Base-by-base conservation (phyloP, 2,329 filamentous ascomycete species). In the Canariomyces notabilis region DNA sequence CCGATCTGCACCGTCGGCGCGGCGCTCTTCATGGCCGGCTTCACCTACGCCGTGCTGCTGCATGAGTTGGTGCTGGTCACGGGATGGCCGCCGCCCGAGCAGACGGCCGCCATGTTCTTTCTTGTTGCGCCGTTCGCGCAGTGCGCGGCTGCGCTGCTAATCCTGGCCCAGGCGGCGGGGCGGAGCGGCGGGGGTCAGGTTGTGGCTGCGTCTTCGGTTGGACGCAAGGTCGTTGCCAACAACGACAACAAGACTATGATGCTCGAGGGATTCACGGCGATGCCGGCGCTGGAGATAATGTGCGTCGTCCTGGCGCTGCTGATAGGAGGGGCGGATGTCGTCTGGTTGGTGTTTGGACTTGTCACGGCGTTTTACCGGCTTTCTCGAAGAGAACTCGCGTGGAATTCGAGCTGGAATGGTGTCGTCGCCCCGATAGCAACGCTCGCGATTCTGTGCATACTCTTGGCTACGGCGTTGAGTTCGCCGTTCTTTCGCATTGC, bases 1-100 rank as follows among this genome's bases (percentile, higher is more conserved):
- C 36, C 46, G 9, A 29, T 52, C 8, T 46, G 41, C 19, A 29
- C 26, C 5, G 16, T 34, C 1, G 49, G 46, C 5, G 42, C 41
- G 12, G 34, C 38, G 23, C 9, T 52, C 18, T 38, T 50, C 14
- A 11, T 49, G 21, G 33, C 52, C 2, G n/a, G 37, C 2, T 21
- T 46, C 14, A 16, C 44, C 6, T 46, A 44, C 35, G 23, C 41
- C 9, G 49, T 50, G 7, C 15, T 52, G 11, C 18, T 50, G 34
- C 46, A 50, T 18, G 49, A 54, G 22, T 29, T 54, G 31, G 19
- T 51, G 5, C 49, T 51, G 8, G 51, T 51, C 9, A 49, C 46
- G 1, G 50, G 50, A 5, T 52, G 46, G 46, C 50, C 50, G 18
- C 48, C 48, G 2, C 32, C 34, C 11, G 47, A 50, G 32, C 33